Evolutionary conservation across 2,329 filamentous ascomycete species (phyloP), one percentile per base, ranked within the genome.

Genomic region (Talaromyces sp.): DNA sequence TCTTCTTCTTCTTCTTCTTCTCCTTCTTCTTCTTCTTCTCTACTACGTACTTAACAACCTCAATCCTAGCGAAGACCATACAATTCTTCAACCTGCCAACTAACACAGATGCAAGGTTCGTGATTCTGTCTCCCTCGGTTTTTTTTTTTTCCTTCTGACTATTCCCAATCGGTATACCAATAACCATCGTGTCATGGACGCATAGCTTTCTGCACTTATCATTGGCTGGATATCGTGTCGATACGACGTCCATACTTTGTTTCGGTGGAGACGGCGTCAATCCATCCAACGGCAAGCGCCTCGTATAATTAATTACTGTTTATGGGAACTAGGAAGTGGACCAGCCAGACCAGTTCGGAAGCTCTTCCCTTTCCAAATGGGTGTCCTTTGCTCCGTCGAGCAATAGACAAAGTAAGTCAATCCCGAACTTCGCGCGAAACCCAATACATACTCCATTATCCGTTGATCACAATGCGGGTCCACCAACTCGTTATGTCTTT

Each of bases 221-320:
- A 56, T 22, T 17, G 49, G 15, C 25, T 52, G 15, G 3, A 6
- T 52, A 17, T 31, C n/a, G 37, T 13, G 22, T 45, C 37, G 39
- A 59, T 59, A 45, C 56, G 17, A 58, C 56, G 25, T 45, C 15
- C 56, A 45, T 45, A 59, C 56, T 45, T 59, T 59, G 35, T 59
- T 59, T 59, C 27, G 27, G 56, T 59, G 56, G 56, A 33, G n/a
- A 59, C 37, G 56, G 56, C 56, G 56, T 59, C 15, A 59, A 59
- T 45, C 13, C 56, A 59, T 41, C 56, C 56, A 59, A 59, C 56
- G 6, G 17, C 15, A 43, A 22, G 56, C 22, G 19, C 19, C 56
- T 59, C 56, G 56, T 59, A 31, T 59, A 59, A 41, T 59, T 45
- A 59, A 59, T 59, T 13, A 37, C 33, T 17, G 19, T 15, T 19